A percentile compares a stretch with the other conserved stretches of the same genome.
phyloP scores from a whole-genome alignment of 768 basidiomycete genomes.

The Leccinum obscurum region DNA sequence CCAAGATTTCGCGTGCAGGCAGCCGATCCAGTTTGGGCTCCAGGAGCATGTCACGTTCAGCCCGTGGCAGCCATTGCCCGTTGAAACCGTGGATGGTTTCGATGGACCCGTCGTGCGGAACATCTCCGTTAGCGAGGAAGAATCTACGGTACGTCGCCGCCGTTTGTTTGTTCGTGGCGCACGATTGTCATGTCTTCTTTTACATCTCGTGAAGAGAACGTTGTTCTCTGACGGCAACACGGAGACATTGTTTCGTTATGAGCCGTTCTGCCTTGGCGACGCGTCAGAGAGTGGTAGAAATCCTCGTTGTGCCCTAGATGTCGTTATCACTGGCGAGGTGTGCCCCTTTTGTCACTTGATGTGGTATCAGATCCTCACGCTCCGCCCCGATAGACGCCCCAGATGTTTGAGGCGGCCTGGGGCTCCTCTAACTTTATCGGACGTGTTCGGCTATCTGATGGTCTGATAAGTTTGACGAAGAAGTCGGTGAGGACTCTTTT shows the following conservation, averaged over 20 bases:
- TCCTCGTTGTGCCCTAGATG: constrained; percentile 34
- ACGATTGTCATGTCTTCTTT: constrained; percentile 24
- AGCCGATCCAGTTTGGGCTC: constrained; percentile 51
- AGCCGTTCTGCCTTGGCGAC: constrained; percentile 33
- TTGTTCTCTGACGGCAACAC: constrained; percentile 31
- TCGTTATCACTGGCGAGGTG: constrained; percentile 38
- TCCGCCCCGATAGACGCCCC: constrained; percentile 44
- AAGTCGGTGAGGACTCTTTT: constrained; percentile 48
- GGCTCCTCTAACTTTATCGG: constrained; percentile 63
- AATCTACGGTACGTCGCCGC: constrained; percentile 25
- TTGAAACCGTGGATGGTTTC: constrained; percentile 20
- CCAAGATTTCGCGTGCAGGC: constrained; percentile 43
- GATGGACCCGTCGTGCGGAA: constrained; percentile 26
- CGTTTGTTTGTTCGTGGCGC: neutral
- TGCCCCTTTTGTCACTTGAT: constrained; percentile 20
- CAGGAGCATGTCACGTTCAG: constrained; percentile 45
- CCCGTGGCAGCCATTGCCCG: constrained; percentile 37
- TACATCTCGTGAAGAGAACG: constrained; percentile 17
- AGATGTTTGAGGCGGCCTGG: constrained; percentile 61
- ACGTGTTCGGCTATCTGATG: constrained; percentile 53
- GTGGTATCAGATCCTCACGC: constrained; percentile 26
- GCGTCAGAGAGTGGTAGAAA: constrained; percentile 28
- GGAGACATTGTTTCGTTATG: constrained; percentile 29
- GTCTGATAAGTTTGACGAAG: constrained; percentile 59
- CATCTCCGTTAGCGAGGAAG: constrained; percentile 21